Conservation (phyloP, 2,329 filamentous ascomycete species). For the Colletotrichum horii region DNA sequence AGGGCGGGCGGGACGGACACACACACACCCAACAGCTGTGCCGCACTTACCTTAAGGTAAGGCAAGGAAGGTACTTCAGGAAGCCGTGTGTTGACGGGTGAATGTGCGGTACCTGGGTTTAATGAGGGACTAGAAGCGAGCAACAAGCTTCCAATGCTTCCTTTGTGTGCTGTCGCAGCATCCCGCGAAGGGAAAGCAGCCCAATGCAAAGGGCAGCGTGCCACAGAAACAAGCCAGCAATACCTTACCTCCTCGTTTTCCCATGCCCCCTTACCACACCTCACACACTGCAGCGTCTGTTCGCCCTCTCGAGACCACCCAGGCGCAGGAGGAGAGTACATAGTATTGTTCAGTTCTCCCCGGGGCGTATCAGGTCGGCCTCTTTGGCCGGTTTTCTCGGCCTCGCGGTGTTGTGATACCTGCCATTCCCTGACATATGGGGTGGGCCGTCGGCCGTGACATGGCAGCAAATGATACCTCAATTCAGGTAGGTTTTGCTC, state of each 20-base stretch:
- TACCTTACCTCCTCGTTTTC: not conserved
- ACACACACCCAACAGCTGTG: not conserved
- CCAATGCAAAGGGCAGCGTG: not conserved
- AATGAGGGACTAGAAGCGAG: not conserved
- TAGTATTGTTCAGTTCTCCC: not conserved
- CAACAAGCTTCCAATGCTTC: constrained; percentile 9
- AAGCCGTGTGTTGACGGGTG: not conserved
- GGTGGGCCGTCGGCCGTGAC: not conserved
- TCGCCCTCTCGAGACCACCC: not conserved
- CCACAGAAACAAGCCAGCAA: not conserved
- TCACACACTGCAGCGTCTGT: not conserved
- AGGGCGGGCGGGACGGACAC: not conserved
- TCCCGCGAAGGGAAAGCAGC: constrained; percentile 7
- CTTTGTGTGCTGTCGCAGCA: constrained; percentile 15
- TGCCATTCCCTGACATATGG: not conserved
- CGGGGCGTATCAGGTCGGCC: not conserved
- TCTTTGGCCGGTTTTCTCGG: not conserved
- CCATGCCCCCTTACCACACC: not conserved
- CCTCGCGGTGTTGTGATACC: not conserved
- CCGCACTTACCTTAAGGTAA: not conserved
- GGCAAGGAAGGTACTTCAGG: not conserved
- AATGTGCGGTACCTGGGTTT: not conserved
- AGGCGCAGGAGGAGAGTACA: not conserved
- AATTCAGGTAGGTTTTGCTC: not conserved
- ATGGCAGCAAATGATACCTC: not conserved